A percentile compares a stretch with the other conserved stretches of the same genome.
Conservation (phyloP, 345 rosid genomes). For the Syzygium oleosum region DNA sequence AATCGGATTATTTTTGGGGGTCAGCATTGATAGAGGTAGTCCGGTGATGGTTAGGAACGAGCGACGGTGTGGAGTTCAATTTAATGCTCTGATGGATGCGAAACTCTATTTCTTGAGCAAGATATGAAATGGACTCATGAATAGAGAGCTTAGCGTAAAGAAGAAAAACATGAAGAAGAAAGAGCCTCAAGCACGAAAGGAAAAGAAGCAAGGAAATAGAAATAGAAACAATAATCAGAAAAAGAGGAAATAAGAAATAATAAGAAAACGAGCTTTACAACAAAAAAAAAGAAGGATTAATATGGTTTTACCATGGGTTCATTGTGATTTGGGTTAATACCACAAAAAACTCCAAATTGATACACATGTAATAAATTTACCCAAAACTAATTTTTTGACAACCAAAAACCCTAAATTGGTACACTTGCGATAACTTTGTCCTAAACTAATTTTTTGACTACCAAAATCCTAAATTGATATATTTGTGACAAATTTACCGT, state of each 20-base stretch:
- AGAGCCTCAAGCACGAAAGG: neutral
- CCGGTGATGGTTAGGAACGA: neutral
- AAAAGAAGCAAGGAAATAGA: neutral
- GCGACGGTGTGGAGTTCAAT: neutral
- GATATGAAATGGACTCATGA: neutral
- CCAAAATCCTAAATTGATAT: too few relatives aligned
- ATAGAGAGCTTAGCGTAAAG: neutral
- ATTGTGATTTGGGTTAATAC: neutral
- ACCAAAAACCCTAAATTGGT: too few relatives aligned
- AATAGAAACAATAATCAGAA: too few relatives aligned
- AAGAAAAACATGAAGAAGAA: neutral
- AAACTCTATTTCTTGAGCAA: neutral
- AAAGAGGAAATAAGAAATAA: neutral
- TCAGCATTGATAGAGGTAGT: neutral
- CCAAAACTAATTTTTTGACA: too few relatives aligned
- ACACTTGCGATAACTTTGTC: too few relatives aligned
- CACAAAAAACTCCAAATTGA: too few relatives aligned
- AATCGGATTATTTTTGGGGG: too few relatives aligned
- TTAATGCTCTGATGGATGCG: fast-evolving
- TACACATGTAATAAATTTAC: too few relatives aligned
- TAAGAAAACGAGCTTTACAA: neutral
- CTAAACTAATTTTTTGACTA: too few relatives aligned
- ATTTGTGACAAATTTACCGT: too few relatives aligned
- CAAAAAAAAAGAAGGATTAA: neutral
- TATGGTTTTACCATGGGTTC: neutral